Percentiles rank a stretch among this genome's conserved stretches.
Evolutionary conservation across 1,284 basidiomycete species (phyloP).

Genomic region (Microbotryomycetes sp.): DNA sequence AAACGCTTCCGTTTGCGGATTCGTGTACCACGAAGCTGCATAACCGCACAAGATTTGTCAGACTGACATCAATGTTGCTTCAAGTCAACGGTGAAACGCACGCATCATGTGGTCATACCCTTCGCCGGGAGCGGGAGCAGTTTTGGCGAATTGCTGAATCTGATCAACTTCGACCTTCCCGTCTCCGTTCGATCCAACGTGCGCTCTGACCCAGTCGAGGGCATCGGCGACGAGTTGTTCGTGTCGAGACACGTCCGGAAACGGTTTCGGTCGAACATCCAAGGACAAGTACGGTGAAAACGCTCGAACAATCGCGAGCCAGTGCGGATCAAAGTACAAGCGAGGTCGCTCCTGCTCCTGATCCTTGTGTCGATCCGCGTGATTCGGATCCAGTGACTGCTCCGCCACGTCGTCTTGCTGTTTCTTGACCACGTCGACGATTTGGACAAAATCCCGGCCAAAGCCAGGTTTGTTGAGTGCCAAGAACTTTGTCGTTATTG

Average conservation of each 20-base stretch:
- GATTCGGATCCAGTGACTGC: constrained; percentile 12
- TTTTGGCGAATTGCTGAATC: constrained; percentile 64
- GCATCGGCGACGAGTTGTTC: constrained; percentile 54
- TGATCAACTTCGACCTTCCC: constrained; percentile 47
- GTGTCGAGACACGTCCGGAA: constrained; percentile 54
- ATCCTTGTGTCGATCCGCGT: constrained; percentile 40
- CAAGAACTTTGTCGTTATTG: constrained; percentile 62
- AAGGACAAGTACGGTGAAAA: constrained; percentile 70
- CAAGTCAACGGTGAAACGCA: no score
- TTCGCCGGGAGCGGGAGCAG: constrained; percentile 68
- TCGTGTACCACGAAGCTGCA: constrained; percentile 68
- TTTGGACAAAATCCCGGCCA: constrained; percentile 75
- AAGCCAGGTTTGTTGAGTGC: constrained; percentile 90
- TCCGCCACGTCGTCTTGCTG: not conserved
- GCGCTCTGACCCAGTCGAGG: constrained; percentile 57
- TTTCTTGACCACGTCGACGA: constrained; percentile 38
- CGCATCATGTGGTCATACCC: no score
- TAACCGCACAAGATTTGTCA: constrained; percentile 32
- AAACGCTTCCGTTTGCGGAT: constrained; percentile 84
- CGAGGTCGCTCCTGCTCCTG: not conserved
- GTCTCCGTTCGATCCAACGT: constrained; percentile 46
- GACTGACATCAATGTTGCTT: not conserved
- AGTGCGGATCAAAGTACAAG: constrained; percentile 66
- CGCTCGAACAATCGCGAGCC: constrained; percentile 87
- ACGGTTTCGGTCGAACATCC: constrained; percentile 44